phyloP scores from a whole-genome alignment of 2,329 filamentous ascomycete genomes.

The Raffaelea arxii region DNA sequence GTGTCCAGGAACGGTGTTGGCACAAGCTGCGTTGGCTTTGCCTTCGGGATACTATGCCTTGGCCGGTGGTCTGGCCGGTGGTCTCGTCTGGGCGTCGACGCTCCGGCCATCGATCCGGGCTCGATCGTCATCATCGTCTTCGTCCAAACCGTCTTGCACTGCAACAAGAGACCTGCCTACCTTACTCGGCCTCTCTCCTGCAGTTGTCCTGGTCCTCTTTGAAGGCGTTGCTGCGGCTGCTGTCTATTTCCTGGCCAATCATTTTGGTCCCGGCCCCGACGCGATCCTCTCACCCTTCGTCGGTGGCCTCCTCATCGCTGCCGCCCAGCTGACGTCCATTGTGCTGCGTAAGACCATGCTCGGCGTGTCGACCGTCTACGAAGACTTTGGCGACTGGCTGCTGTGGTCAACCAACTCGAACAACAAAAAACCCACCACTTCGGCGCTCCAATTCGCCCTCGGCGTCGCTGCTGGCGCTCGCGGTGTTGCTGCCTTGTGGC shows the following conservation, averaged over 20 bases:
- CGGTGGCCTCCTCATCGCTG: slow-evolving; percentile 49
- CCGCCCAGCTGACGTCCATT: slow-evolving; percentile 47
- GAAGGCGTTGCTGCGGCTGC: slow-evolving; percentile 33
- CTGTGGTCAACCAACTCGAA: slow-evolving; percentile 16
- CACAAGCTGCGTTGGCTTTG: slow-evolving; percentile 47
- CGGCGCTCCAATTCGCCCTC: slow-evolving; percentile 7
- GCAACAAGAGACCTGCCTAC: slow-evolving; percentile 21
- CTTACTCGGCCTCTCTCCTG: slow-evolving; percentile 28
- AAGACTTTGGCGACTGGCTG: slow-evolving; percentile 48
- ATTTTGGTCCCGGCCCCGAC: slow-evolving; percentile 17
- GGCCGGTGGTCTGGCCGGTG: slow-evolving; percentile 44
- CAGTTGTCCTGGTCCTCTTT: slow-evolving; percentile 28
- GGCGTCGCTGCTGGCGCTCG: slow-evolving; percentile 22
- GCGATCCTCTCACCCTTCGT: slow-evolving; percentile 32
- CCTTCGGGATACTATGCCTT: slow-evolving; percentile 41
- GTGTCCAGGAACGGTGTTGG: slow-evolving; percentile 55
- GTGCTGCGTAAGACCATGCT: slow-evolving; percentile 42
- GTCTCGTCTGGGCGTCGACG: slow-evolving; percentile 39
- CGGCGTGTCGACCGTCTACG: slow-evolving; percentile 52
- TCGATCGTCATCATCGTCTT: too few relatives aligned
- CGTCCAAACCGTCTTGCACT: too few relatives aligned
- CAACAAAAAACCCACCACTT: slow-evolving; percentile 11
- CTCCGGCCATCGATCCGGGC: too few relatives aligned
- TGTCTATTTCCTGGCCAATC: slow-evolving; percentile 23
- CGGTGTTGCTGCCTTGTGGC: slow-evolving; percentile 1